Evolutionary conservation across 345 rosid species (phyloP).

Genomic region (Passiflora organensis): DNA sequence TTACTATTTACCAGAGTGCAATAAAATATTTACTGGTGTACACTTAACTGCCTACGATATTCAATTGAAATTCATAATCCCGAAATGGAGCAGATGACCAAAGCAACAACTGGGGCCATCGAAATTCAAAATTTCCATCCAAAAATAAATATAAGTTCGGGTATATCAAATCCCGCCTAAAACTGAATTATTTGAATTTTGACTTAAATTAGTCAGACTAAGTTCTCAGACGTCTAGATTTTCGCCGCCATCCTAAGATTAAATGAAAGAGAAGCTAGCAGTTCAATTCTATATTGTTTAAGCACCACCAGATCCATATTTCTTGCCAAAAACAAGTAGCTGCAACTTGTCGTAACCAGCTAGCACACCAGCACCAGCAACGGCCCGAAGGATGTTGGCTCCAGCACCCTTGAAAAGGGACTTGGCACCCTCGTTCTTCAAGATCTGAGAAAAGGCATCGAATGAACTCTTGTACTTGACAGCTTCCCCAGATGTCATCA

Average conservation of each 20-base stretch:
- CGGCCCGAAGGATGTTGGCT: conserved; percentile 32
- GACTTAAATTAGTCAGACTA: conserved; percentile 27
- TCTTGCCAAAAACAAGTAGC: conserved; percentile 31
- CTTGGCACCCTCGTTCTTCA: conserved; percentile 33
- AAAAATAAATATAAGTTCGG: conserved; percentile 17
- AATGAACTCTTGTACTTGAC: conserved; percentile 31
- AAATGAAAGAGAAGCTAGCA: background rate
- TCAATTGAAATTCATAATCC: no score
- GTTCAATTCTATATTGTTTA: background rate
- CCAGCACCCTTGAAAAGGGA: conserved; percentile 39
- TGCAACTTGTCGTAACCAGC: conserved; percentile 36
- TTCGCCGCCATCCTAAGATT: conserved; percentile 57
- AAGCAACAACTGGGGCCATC: no score
- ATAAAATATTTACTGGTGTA: no score
- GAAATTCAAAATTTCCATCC: conserved; percentile 29
- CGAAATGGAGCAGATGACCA: no score
- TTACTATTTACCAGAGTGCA: no score
- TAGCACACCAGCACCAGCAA: conserved; percentile 36
- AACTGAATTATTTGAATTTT: conserved; percentile 39
- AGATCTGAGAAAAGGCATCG: conserved; percentile 25
- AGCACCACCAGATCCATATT: conserved; percentile 30
- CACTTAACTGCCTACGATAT: no score
- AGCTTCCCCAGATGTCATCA: conserved; percentile 38
- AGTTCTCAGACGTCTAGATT: conserved; percentile 29
- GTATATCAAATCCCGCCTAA: conserved; percentile 24